Conservation (phyloP, 202 grass and related monocot species). For the Carex arenaria region DNA sequence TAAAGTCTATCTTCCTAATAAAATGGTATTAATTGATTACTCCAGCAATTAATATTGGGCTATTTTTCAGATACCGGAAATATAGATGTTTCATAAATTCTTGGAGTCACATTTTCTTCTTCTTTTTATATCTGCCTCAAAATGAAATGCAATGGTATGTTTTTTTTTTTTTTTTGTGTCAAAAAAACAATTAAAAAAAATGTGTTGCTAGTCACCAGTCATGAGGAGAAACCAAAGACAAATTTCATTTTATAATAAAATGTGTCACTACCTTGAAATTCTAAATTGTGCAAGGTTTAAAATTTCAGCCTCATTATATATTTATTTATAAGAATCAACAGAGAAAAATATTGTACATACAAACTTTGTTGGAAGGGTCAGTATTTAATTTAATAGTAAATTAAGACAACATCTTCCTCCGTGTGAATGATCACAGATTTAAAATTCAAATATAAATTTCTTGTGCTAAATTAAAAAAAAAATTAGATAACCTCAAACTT, state of each 20-base stretch:
- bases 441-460: no score
- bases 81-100: neutral
- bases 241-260: neutral
- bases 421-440: no score
- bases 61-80: neutral
- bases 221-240: neutral
- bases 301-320: neutral
- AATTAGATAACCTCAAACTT: neutral
- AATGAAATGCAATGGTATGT: neutral
- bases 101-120: neutral
- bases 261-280: no score
- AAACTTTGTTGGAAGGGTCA: neutral
- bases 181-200: neutral
- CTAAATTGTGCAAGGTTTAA: neutral
- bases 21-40: neutral
- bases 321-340: neutral
- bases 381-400: no score
- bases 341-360: neutral
- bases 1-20: neutral
- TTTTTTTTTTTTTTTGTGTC: neutral
- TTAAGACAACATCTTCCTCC: no score
- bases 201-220: neutral
- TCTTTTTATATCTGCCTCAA: neutral
- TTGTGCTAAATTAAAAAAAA: no score
- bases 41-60: neutral